A percentile compares a stretch with the other conserved stretches of the same genome.
Evolutionary conservation across 73 alveolate species (phyloP).

Genomic region (Uronychia binucleata): DNA sequence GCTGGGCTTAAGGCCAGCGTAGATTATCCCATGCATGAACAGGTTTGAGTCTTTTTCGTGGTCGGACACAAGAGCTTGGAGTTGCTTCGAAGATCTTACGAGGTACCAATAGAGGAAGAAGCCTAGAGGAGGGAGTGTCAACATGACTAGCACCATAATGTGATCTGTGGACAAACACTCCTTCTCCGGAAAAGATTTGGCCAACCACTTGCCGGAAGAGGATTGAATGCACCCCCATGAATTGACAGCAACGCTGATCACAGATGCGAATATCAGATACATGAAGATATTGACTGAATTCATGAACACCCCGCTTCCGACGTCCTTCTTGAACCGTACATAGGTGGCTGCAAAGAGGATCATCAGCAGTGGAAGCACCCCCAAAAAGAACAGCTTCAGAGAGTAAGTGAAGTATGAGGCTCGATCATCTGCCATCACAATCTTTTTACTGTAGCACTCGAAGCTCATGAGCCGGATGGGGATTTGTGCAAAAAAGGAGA

Average conservation of each 20-base stretch:
- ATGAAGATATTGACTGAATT: background rate
- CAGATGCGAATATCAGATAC: background rate
- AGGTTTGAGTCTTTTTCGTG: background rate
- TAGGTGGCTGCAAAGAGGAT: background rate
- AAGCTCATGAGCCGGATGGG: background rate
- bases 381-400: background rate
- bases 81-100: background rate
- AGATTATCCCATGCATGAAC: background rate
- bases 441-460: background rate
- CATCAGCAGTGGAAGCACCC: background rate
- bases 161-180: background rate
- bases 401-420: background rate
- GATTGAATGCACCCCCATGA: background rate
- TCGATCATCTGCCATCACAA: background rate
- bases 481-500: background rate
- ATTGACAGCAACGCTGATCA: background rate
- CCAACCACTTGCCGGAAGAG: background rate
- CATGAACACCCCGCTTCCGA: background rate
- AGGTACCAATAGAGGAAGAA: background rate
- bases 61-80: background rate
- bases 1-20: background rate
- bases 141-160: background rate
- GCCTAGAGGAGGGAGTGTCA: background rate
- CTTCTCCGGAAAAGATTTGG: background rate
- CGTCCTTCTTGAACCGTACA: background rate